Base-by-base conservation (phyloP, 176 grass and related monocot genomes). In the Zizania latifolia region DNA sequence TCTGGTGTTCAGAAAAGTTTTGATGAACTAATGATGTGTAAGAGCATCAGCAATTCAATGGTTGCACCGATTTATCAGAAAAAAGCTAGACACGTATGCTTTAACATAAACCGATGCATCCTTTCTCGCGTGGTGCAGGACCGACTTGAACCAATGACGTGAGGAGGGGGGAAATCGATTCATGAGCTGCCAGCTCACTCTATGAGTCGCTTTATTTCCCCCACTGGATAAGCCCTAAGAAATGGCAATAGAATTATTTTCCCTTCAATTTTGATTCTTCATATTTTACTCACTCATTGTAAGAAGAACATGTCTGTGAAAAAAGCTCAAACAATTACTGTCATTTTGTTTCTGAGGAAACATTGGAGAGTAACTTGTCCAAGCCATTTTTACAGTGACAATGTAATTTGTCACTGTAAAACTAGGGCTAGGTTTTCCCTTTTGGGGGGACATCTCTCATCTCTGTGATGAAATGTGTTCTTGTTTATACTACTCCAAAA, bases 301-400 rank as follows among this genome's bases (percentile, higher is more conserved):
- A 82, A 77, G 77, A 82, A 74, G 21, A 51, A 10, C 44, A 37
- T 56, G 50, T 29, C 62, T 67, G 59, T 14, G 36, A 43, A 34
- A 29, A 39, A 71, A 71, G 31, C 56, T 62, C 17, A 66, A 73
- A 59, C 23, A 70, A 54, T 62, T 31, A 19, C 4, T 1, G 21
- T 29, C 13, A 19, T 56, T 16, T 3, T 71, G 35, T n/a, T 76
- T 24, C 35, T 72, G n/a, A 12, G 68, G 27, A 62, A 81, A 70
- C 8, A 33, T 33, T 40, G 22, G 16, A 28, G 46, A 57, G 29
- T 19, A 30, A 28, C 0, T 57, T 65, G 30, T 6, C 28, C 41
- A 36, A 10, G 2, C 14, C 35, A 58, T 40, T 68, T 55, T 60
- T 39, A 30, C n/a, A 27, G 29, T 60, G 53, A 2, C 36, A 35